Evolutionary conservation across 208 protist genomes (phyloP), one percentile per base, ranked within the genome.

Genomic region (Acanthamoeba royreba): DNA sequence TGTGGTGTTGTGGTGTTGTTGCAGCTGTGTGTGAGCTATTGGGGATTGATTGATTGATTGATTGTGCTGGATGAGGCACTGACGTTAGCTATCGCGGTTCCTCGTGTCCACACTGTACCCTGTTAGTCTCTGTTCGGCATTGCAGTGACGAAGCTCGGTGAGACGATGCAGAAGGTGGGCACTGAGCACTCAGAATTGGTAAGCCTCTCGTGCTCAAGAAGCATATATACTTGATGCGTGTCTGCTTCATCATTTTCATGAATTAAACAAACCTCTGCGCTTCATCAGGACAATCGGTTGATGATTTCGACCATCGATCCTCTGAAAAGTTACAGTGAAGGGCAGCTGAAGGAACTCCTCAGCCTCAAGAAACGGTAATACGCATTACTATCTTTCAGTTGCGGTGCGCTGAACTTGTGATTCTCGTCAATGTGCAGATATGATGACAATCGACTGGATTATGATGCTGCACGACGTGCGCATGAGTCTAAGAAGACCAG

Each of bases 121-220:
- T n/a, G n/a, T n/a, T 31, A 79, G 42, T 83, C 72, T 15, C 72
- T 83, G 43, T 83, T 83, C 22, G 72, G 72, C 72, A 83, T 83
- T 8, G 72, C 72, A 2, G 72, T 83, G 38, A 53, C 72, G 43
- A 83, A 83, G 72, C 72, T 83, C 22, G 72, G 72, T 31, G 72
- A 83, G 72, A 83, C 72, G 5, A 83, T 83, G 72, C n/a, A 83
- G 43, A 83, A 53, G 22, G 72, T 83, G 25, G 72, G 72, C 72
- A 42, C 72, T 35, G 72, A 83, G 72, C 72, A 83, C n/a, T 83
- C 72, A 0, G 72, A 83, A 31, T n/a, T 83, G 72, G 69, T 79
- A 79, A 15, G 9, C n/a, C 25, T 63, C 8, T 3, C 25, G 2
- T 28, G 53, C 53, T 63, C 53, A 63, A 17, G 3, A 4, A 4